Conservation (phyloP, 352 stramenopile species). For the Elongisporangium prolatum region DNA sequence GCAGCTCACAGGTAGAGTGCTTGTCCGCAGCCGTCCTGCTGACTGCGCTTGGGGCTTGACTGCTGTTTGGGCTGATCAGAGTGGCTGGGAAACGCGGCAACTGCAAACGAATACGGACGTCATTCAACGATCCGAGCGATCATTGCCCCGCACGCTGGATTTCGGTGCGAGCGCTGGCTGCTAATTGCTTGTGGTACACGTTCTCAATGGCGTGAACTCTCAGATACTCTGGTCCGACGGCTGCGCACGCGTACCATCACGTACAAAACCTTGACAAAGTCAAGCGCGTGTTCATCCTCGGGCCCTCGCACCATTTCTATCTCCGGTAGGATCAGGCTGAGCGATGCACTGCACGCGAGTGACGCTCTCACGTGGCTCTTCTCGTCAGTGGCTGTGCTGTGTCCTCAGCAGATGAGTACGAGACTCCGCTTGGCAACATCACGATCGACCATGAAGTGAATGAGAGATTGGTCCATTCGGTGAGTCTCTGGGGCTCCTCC, state of each 20-base stretch:
- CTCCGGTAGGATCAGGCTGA: conserved; percentile 49
- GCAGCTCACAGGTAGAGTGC: conserved; percentile 54
- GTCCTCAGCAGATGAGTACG: conserved; percentile 80
- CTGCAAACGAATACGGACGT: conserved; percentile 27
- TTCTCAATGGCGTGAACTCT: background rate
- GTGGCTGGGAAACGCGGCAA: conserved; percentile 45
- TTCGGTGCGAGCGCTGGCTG: conserved; percentile 27
- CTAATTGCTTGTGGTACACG: background rate
- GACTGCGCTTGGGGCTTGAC: background rate
- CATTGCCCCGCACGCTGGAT: conserved; percentile 86
- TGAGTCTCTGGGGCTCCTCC: too few relatives aligned
- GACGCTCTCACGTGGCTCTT: background rate
- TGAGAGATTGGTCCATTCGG: conserved; percentile 81
- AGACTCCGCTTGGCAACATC: conserved; percentile 95
- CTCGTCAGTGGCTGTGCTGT: conserved; percentile 70
- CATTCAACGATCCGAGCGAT: conserved; percentile 57
- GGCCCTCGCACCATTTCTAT: conserved; percentile 96
- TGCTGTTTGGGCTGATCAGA: conserved; percentile 22
- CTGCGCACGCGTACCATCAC: conserved; percentile 91
- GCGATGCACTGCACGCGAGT: background rate
- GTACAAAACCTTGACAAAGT: conserved; percentile 66
- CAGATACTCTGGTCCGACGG: conserved; percentile 93
- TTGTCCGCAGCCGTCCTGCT: too few relatives aligned
- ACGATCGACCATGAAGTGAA: conserved; percentile 88
- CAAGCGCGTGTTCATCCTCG: conserved; percentile 90